Conservation (phyloP, 768 basidiomycete species). For the Mycena alexandri region DNA sequence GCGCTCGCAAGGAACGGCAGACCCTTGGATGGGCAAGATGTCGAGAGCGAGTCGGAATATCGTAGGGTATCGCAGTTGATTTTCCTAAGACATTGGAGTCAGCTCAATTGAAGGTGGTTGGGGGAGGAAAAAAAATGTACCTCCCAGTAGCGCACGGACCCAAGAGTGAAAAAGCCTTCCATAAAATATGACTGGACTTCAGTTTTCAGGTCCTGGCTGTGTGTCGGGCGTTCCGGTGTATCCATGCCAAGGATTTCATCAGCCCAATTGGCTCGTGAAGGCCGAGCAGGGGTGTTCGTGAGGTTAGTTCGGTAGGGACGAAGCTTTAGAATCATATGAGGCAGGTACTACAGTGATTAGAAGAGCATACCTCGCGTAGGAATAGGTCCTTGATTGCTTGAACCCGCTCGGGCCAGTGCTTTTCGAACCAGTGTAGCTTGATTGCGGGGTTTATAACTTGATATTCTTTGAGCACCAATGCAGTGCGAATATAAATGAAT, state of each 20-base stretch:
- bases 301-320: neutral
- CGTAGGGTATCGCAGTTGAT: conserved; percentile 15
- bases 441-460: neutral
- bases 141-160: conserved; percentile 12
- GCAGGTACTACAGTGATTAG: neutral
- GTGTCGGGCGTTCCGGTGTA: neutral
- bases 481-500: no score
- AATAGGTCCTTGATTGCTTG: conserved; percentile 4
- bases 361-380: conserved; percentile 2
- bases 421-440: conserved; percentile 23
- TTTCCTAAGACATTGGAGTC: neutral
- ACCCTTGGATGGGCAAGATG: no score
- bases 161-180: neutral
- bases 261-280: conserved; percentile 6
- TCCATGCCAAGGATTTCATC: conserved; percentile 14
- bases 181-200: conserved; percentile 5
- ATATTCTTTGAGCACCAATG: no score
- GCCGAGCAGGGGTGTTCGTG: conserved; percentile 4
- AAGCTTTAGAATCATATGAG: neutral
- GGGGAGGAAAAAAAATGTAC: neutral
- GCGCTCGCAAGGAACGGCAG: no score
- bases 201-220: neutral
- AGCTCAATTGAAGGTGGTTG: neutral
- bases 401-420: conserved; percentile 2
- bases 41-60: neutral